Evolutionary conservation across 2,329 filamentous ascomycete genomes (phyloP), one percentile per base, ranked within the genome.

Genomic region (Chaetoscypha palmicola): DNA sequence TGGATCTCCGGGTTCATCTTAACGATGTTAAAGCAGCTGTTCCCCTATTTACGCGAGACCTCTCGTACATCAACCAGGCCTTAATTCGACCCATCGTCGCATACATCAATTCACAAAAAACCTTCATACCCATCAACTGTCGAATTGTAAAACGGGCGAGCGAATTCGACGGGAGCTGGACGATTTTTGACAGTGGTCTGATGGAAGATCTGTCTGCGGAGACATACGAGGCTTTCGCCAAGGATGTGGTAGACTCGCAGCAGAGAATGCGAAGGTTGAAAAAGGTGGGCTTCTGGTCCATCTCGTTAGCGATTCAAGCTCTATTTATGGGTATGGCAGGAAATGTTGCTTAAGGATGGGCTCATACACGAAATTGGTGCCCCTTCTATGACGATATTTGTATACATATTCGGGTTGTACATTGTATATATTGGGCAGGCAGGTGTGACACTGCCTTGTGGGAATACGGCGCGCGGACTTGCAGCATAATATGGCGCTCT

Each of bases 151-250:
- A 98, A 69, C 80, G 81, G 5, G 76, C 81, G 14, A 76, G 76
- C 47, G 92, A 98, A 62, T 98, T 98, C 59, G 87, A 97, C 63
- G 92, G 92, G 24, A 86, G 85, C 55, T 97, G 92, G 92, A 91
- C 90, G 3, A 75, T 94, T 21, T 97, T 86, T 62, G 92, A 98
- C 65, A 92, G 86, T 58, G 90, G 89, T 1, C 69, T 98, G 41
- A 88, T 97, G 83, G 87, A 94, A 58, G 92, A 98, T 65, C 70
- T 94, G 49, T 91, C 86, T 5, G 87, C 85, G 52, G 92, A 96
- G 74, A 89, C 89, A 41, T 98, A 98, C 63, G 81, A 91, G 57
- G 92, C 92, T 0, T 97, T 98, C 66, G 89, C 89, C 28, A 79
- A 81, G 51, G 88, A 96, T 63, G 88, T 98, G 23, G 82, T 89